Percentiles rank a stretch among this genome's conserved stretches.
These are phyloP conservation scores for Tolypocladium inflatum DNA, from an alignment of 2,329 filamentous ascomycete genomes.

Conservation along the genomic window DNA sequence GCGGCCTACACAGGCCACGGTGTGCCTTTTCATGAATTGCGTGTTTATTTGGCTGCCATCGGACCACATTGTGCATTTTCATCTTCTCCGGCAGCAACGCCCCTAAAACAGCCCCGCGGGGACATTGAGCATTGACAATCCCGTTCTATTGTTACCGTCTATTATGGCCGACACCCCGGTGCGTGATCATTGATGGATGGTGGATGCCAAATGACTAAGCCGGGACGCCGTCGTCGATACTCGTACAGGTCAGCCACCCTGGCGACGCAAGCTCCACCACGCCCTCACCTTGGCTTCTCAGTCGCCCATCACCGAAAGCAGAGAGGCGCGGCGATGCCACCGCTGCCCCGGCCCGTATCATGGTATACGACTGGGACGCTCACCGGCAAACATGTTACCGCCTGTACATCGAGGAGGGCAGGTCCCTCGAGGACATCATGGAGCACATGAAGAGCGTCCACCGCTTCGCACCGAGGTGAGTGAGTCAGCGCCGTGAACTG, in stretches of 20 bases:
- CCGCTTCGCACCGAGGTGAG: slow-evolving; percentile 63
- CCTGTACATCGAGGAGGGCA: slow-evolving; percentile 70
- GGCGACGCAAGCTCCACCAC: background rate
- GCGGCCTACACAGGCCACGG: too few species aligned
- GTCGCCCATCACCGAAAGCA: background rate
- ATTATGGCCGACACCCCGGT: too few species aligned
- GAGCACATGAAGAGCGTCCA: slow-evolving; percentile 55
- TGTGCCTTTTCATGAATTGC: too few species aligned
- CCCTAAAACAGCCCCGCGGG: too few species aligned
- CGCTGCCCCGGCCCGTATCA: slow-evolving; percentile 16
- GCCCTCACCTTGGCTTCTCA: background rate
- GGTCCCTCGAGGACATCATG: slow-evolving; percentile 65
- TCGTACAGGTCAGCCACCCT: background rate
- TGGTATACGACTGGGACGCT: slow-evolving; percentile 38
- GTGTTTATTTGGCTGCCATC: too few species aligned
- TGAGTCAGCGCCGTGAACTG: slow-evolving; percentile 23
- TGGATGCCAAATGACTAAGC: background rate
- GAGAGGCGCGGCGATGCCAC: slow-evolving; percentile 1
- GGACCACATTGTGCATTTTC: too few species aligned
- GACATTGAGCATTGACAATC: too few species aligned
- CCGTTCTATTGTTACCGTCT: too few species aligned
- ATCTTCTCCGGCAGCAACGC: too few species aligned
- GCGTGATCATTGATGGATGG: too few species aligned
- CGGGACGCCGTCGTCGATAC: background rate
- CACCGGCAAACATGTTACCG: slow-evolving; percentile 35